A percentile compares a stretch with the other conserved stretches of the same genome.
phyloP scores from a whole-genome alignment of 768 basidiomycete species.

The Russula compacta region DNA sequence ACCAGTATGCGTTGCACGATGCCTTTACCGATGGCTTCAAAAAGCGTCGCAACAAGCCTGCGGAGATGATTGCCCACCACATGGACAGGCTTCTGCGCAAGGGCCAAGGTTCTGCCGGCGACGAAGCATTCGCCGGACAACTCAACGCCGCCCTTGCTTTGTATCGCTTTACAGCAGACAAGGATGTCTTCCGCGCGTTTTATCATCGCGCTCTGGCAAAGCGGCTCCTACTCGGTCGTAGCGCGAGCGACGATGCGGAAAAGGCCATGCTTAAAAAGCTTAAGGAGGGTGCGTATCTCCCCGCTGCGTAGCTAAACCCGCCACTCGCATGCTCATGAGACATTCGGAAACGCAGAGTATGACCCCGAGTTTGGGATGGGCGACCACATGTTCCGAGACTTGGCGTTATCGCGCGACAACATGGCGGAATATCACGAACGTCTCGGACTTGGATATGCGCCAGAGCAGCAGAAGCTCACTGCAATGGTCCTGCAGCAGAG shows the following conservation, averaged over 20 bases:
- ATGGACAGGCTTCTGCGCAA: constrained; percentile 81
- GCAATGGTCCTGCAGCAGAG: constrained; percentile 83
- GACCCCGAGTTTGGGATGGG: constrained; percentile 94
- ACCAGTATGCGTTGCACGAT: constrained; percentile 58
- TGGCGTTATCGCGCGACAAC: constrained; percentile 65
- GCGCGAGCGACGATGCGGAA: constrained; percentile 84
- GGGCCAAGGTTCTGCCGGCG: constrained; percentile 64
- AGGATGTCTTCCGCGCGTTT: constrained; percentile 90
- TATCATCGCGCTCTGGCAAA: constrained; percentile 87
- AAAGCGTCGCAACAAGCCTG: constrained; percentile 69
- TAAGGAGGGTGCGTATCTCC: constrained; percentile 46
- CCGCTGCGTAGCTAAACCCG: background rate
- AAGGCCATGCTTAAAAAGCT: constrained; percentile 75
- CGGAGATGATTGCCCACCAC: constrained; percentile 89
- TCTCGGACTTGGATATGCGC: constrained; percentile 21
- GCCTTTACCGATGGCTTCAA: constrained; percentile 72
- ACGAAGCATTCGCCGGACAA: constrained; percentile 50
- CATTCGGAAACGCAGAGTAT: constrained; percentile 47
- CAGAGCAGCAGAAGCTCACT: constrained; percentile 43
- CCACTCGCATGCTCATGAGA: background rate
- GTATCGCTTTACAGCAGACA: constrained; percentile 84
- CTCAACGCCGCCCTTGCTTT: constrained; percentile 62
- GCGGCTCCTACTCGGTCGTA: constrained; percentile 72
- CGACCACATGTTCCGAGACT: constrained; percentile 92
- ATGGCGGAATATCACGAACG: constrained; percentile 54